A percentile compares a stretch with the other conserved stretches of the same genome.
phyloP scores from a whole-genome alignment of 805 yeast genomes.

The Zygosaccharomyces siamensis region DNA sequence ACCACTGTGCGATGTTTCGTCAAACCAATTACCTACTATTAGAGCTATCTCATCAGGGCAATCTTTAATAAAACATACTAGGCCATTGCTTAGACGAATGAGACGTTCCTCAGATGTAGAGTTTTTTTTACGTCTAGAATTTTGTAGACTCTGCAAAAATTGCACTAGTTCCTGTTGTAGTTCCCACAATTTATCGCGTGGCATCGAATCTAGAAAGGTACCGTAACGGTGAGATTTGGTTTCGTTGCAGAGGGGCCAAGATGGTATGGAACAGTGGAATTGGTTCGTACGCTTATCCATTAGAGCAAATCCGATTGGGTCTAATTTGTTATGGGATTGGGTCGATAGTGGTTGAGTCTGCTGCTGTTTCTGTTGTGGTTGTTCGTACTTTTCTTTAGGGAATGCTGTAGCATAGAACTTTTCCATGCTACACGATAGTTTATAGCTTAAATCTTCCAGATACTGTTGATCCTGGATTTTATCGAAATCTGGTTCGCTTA shows the following conservation, averaged over 20 bases:
- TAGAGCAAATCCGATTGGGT: conserved; percentile 25
- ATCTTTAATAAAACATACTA: conserved; percentile 29
- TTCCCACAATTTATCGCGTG: conserved; percentile 24
- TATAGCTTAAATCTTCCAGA: conserved; percentile 25
- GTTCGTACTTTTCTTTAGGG: not conserved
- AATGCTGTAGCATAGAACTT: conserved; percentile 18
- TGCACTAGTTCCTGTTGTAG: conserved; percentile 24
- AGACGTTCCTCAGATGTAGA: conserved; percentile 28
- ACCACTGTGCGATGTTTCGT: conserved; percentile 9
- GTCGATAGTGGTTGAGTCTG: not conserved
- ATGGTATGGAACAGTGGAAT: conserved; percentile 26
- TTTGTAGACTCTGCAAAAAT: conserved; percentile 16
- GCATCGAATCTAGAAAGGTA: conserved; percentile 24
- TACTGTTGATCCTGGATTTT: conserved; percentile 30
- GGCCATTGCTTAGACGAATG: conserved; percentile 31
- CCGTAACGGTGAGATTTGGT: conserved; percentile 2
- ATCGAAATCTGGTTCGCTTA: conserved; percentile 23
- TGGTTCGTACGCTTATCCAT: conserved; percentile 12
- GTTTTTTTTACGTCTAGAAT: conserved; percentile 14
- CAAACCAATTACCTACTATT: conserved; percentile 32
- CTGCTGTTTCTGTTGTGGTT: not conserved
- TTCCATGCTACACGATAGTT: conserved; percentile 22
- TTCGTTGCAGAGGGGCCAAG: conserved; percentile 13
- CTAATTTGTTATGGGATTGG: not conserved
- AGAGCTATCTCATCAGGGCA: conserved; percentile 17